phyloP scores from a whole-genome alignment of 306 rosid species.

The Echinosophora koreensis region DNA sequence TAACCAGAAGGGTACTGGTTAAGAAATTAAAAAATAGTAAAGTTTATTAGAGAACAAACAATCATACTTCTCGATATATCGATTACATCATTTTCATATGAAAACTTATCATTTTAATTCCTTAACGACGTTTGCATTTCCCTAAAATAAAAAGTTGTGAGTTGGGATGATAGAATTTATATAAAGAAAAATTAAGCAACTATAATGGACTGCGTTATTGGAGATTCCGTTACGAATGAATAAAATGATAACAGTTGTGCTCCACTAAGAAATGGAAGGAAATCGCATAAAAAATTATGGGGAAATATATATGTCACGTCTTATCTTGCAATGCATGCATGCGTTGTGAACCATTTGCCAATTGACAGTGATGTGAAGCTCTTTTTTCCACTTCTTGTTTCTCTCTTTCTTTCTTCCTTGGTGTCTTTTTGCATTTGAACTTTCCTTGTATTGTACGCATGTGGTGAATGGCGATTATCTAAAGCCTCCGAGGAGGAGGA shows the following conservation, averaged over 20 bases:
- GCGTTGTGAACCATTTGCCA: background rate
- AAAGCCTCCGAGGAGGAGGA: background rate
- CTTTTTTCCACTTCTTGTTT: background rate
- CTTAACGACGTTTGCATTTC: no score
- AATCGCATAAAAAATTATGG: constrained; percentile 19
- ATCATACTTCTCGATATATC: no score
- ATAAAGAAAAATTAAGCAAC: no score
- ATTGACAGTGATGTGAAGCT: constrained; percentile 31
- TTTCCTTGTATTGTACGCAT: background rate
- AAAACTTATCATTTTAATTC: no score
- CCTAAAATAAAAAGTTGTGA: no score
- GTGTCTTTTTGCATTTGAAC: background rate
- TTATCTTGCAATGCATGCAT: constrained; percentile 35
- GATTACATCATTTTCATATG: no score
- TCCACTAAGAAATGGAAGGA: constrained; percentile 42
- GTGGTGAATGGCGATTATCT: background rate
- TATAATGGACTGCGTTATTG: no score
- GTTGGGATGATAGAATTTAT: no score
- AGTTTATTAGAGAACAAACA: no score
- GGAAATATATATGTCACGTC: background rate
- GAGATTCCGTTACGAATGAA: no score
- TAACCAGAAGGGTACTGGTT: no score
- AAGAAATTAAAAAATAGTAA: no score
- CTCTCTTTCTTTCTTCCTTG: background rate
- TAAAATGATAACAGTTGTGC: constrained; percentile 25